Evolutionary conservation across 176 grass and related monocot species (phyloP), one percentile per base, ranked within the genome.

Genomic region (Lolium multiflorum): DNA sequence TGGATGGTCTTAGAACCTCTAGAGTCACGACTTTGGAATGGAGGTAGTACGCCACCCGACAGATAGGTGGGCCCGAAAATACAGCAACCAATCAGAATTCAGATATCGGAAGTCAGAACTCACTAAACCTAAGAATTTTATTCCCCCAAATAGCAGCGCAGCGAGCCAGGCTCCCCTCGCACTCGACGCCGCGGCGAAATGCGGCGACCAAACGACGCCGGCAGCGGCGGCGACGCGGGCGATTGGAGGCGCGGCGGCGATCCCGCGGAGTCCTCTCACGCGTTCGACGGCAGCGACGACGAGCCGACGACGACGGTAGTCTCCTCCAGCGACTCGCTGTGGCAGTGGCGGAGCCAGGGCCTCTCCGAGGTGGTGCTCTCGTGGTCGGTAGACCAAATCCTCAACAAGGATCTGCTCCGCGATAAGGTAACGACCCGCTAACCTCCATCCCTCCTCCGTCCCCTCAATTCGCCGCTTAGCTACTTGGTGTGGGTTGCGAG

Each of bases 331-430:
- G 81, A 91, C 67, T 17, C 89, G 74, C 49, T 75, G 67, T 91
- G 85, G 89, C 81, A 35, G 81, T 91, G 89, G 89, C 81, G 89
- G 81, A 66, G 67, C 20, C 77, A 71, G 85, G 39, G 58, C 59
- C 87, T 94, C 64, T 85, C 83, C 87, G 80, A 92, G 31, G 59
- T 81, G 26, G 91, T 94, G 65, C 86, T 94, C 71, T 82, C 92
- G 38, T 94, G 92, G 92, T 92, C 92, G 38, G 82, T 92, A 9
- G 90, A 94, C 26, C 77, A 92, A 79, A 85, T 92, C 80, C 82
- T 92, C 15, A 52, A 90, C 87, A 90, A 86, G 86, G 90, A 92
- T 76, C 72, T 94, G n/a, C 83, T 92, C 77, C 87, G 87, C 9
- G 85, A 81, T 82, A 92, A 92, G 92, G 92, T 94, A 62, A 87